Percentiles rank a stretch among this genome's conserved stretches.
phyloP scores from a whole-genome alignment of 2,329 filamentous ascomycete species.

The Geosmithia flava region DNA sequence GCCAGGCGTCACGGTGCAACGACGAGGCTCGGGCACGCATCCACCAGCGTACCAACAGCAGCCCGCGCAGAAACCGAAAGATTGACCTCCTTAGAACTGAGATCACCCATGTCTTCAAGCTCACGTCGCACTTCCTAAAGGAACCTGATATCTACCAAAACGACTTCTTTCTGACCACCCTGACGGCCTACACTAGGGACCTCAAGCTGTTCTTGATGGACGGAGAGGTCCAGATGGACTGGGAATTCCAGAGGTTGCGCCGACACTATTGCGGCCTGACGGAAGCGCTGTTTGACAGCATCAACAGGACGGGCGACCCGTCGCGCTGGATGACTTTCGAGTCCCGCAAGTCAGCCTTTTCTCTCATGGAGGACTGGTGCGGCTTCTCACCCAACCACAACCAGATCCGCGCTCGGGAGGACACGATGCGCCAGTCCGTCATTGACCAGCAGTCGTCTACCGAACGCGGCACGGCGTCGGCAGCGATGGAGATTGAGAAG shows the following conservation, averaged over 20 bases:
- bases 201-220: slow-evolving; percentile 92
- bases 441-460: slow-evolving; percentile 67
- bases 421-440: slow-evolving; percentile 75
- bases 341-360: slow-evolving; percentile 86
- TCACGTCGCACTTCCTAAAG: slow-evolving; percentile 82
- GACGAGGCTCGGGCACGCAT: slow-evolving; percentile 79
- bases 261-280: slow-evolving; percentile 91
- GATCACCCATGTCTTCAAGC: slow-evolving; percentile 89
- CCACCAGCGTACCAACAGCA: slow-evolving; percentile 77
- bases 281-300: slow-evolving; percentile 84
- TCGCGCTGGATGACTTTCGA: slow-evolving; percentile 97
- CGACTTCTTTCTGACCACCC: slow-evolving; percentile 81
- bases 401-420: slow-evolving; percentile 71
- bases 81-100: slow-evolving; percentile 85
- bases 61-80: slow-evolving; percentile 65
- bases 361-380: slow-evolving; percentile 98
- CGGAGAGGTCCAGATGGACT: slow-evolving; percentile 85
- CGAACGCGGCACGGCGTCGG: slow-evolving; percentile 67
- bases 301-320: slow-evolving; percentile 74
- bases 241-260: slow-evolving; percentile 83
- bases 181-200: slow-evolving; percentile 83
- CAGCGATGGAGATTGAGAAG: slow-evolving; percentile 95
- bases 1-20: slow-evolving; percentile 73
- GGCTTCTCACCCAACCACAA: slow-evolving; percentile 86
- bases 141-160: slow-evolving; percentile 69